Percentiles rank a stretch among this genome's conserved stretches.
phyloP scores from a whole-genome alignment of 345 rosid genomes.

The Brassica nigra region DNA sequence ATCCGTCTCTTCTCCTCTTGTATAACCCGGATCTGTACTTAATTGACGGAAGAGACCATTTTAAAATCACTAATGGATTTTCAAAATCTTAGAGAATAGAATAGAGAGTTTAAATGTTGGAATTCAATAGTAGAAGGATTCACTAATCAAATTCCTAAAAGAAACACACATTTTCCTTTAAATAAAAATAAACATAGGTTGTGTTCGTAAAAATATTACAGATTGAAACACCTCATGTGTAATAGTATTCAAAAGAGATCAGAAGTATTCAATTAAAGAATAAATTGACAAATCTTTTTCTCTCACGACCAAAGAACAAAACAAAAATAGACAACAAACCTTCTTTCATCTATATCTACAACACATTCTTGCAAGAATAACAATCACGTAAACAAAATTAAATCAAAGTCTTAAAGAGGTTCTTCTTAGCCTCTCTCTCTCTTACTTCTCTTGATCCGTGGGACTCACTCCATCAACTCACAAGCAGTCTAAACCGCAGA shows the following conservation, averaged over 20 bases:
- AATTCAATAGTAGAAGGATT: too few relatives aligned
- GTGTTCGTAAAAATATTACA: conserved; percentile 15
- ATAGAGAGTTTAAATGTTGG: too few relatives aligned
- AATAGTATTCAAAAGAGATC: conserved; percentile 29
- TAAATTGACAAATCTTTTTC: conserved; percentile 20
- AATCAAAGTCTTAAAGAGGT: conserved; percentile 29
- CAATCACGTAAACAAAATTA: conserved; percentile 29
- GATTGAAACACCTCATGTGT: conserved; percentile 25
- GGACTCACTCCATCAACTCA: conserved; percentile 31
- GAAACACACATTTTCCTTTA: background rate
- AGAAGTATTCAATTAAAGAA: conserved; percentile 38
- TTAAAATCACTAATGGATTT: too few relatives aligned
- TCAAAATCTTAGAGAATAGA: background rate
- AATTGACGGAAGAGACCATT: too few relatives aligned
- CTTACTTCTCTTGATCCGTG: conserved; percentile 36
- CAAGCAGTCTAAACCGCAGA: conserved; percentile 89
- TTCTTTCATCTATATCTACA: conserved; percentile 44
- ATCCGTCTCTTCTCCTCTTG: too few relatives aligned
- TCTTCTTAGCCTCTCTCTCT: background rate
- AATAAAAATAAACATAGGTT: conserved; percentile 15
- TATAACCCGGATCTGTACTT: too few relatives aligned
- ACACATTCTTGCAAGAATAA: conserved; percentile 42
- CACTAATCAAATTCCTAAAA: background rate
- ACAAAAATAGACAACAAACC: conserved; percentile 37
- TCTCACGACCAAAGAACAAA: conserved; percentile 41